Percentiles rank a stretch among this genome's conserved stretches.
Conservation (phyloP, 1,284 basidiomycete genomes). For the Mrakiaceae sp. region DNA sequence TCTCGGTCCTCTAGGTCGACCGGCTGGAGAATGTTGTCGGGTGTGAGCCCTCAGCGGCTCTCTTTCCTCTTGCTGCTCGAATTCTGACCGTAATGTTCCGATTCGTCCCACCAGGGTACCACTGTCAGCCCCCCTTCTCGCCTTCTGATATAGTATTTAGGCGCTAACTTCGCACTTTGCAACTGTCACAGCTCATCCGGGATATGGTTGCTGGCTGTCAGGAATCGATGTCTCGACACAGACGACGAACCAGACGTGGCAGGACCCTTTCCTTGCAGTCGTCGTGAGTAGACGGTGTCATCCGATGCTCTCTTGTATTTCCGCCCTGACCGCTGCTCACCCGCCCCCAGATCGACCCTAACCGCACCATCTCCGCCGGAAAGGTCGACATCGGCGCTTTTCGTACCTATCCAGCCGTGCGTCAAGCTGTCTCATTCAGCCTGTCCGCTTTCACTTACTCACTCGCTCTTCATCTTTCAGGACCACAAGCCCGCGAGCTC, state of each 20-base stretch:
- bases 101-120: conserved; percentile 7
- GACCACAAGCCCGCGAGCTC: conserved; percentile 63
- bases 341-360: conserved; percentile 72
- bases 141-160: background rate
- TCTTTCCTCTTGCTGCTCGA: background rate
- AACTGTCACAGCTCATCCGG: conserved; percentile 51
- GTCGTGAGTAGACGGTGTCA: conserved; percentile 51
- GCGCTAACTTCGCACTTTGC: background rate
- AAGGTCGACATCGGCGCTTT: conserved; percentile 98
- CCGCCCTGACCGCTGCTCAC: background rate
- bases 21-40: conserved; percentile 15
- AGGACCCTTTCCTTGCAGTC: conserved; percentile 94
- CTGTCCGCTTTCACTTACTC: no score
- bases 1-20: conserved; percentile 2
- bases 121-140: conserved; percentile 8
- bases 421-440: conserved; percentile 11
- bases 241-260: conserved; percentile 83
- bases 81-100: background rate
- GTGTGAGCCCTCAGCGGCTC: background rate
- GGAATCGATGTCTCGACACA: conserved; percentile 96
- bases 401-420: conserved; percentile 77
- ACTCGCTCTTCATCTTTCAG: conserved; percentile 21
- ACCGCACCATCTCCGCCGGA: conserved; percentile 92
- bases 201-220: conserved; percentile 94
- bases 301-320: background rate